Percentiles rank a stretch among this genome's conserved stretches.
Conservation (phyloP, 257 asterid species). For the Prunella vulgaris region DNA sequence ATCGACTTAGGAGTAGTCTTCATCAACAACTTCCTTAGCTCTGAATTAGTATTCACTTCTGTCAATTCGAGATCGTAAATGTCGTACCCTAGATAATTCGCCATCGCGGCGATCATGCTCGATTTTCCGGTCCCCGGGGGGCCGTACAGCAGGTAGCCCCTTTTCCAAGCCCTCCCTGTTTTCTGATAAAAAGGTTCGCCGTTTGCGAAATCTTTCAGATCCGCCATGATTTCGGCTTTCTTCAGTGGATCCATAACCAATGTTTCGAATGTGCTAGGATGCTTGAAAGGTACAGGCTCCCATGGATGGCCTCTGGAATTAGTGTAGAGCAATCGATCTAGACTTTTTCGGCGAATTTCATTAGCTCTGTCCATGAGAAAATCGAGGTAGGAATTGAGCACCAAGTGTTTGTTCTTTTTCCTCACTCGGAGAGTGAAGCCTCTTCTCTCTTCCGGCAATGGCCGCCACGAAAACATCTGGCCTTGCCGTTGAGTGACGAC, state of each 20-base stretch:
- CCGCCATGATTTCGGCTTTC: slow-evolving; percentile 33
- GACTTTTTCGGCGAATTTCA: slow-evolving; percentile 28
- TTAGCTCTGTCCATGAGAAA: slow-evolving; percentile 29
- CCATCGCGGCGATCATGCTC: slow-evolving; percentile 51
- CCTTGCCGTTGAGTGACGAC: slow-evolving; percentile 32
- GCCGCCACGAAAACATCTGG: slow-evolving; percentile 38
- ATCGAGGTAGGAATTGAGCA: slow-evolving; percentile 31
- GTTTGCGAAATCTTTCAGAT: slow-evolving; percentile 25
- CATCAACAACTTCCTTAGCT: slow-evolving; percentile 37
- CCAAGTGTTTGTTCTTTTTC: slow-evolving; percentile 27
- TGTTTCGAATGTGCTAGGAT: slow-evolving; percentile 37
- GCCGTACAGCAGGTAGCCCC: slow-evolving; percentile 35
- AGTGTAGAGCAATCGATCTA: slow-evolving; percentile 33
- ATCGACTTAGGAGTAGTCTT: slow-evolving; percentile 35
- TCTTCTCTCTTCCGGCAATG: slow-evolving; percentile 38
- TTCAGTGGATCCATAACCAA: slow-evolving; percentile 32
- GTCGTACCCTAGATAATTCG: slow-evolving; percentile 38
- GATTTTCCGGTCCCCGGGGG: slow-evolving; percentile 49
- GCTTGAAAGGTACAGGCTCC: slow-evolving; percentile 41
- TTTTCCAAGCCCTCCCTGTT: slow-evolving; percentile 42
- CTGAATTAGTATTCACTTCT: slow-evolving; percentile 35
- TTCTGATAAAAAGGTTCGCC: slow-evolving; percentile 31
- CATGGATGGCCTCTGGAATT: slow-evolving; percentile 32
- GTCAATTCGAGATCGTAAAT: slow-evolving; percentile 42
- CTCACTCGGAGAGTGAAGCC: slow-evolving; percentile 36